Base-by-base conservation (phyloP, 805 yeast species). In the Maudiozyma barnettii region DNA sequence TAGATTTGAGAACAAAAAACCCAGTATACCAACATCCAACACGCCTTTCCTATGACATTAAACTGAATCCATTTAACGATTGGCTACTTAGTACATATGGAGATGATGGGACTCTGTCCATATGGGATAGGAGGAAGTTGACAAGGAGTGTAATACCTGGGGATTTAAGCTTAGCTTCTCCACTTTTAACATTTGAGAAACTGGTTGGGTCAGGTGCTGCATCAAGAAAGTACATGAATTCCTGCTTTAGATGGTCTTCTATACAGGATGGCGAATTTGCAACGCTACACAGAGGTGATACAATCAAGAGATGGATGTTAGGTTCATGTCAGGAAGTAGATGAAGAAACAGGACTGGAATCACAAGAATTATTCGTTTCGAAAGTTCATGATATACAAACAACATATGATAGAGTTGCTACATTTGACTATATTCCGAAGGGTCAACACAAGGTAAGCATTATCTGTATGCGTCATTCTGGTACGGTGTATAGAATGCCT, bases 391-490 rank as follows among this genome's bases (percentile, higher is more conserved):
- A 88, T 60, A 77, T 79, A 10, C 77, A 76, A 49, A 82, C 95
- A 0, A 84, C 82, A 46, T 81, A 76, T 56, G 95, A 89, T 53
- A 74, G 90, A 54, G 95, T 89, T 1, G 79, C 84, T 1, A 82
- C 95, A 0, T 89, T 83, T 65, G 96, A 89, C 62, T 89, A 88
- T 60, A 77, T 81, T n/a, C 79, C 82, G 0, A 56, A 57, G 43
- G 79, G 76, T 48, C 68, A 78, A 2, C 73, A 80, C 20, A 75
- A 78, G 1, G 75, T 84, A 8, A 79, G 82, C 54, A 72, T 86
- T 48, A 79, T 90, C 26, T 89, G 97, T 63, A 83, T 90, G 84
- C 72, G 96, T 53, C 95, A 87, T 57, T 84, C 95, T 1, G 97
- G 97, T 3, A 82, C 86, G 45, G 81, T 89, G 0, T 89, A 84